Evolutionary conservation across 2,329 filamentous ascomycete genomes (phyloP), one percentile per base, ranked within the genome.

Genomic region (Alternaria angustiovoidea): DNA sequence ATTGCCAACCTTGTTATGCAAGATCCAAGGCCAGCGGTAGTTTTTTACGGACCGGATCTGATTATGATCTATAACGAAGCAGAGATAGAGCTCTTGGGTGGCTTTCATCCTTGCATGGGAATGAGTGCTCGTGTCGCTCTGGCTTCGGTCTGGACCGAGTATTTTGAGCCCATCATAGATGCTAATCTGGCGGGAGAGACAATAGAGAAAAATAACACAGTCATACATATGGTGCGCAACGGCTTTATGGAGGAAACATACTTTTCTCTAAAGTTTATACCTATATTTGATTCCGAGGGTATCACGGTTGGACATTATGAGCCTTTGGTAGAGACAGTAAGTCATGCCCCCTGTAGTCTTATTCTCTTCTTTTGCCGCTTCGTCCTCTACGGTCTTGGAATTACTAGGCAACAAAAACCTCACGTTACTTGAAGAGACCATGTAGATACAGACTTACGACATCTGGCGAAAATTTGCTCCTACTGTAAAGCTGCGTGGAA

Each of bases 1-100:
- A 89, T 93, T 86, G 88, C 90, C 42, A 94, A 93, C 73, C 79
- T 94, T 51, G 86, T 94, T 62, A 92, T 94, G 90, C 66, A 66
- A 14, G 69, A 74, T 42, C 61, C 66, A 42, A 58, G 67, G 3
- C 89, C 89, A 1, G 86, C 88, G 2, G 88, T 89, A 3, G 85
- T 93, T 78, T 70, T 88, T 86, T 32, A 84, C 69, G 79, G 79
- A 1, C 61, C 74, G 9, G 70, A 77, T 18, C 69, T 77, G 26
- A 74, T 72, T 11, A 75, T 78, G 63, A 65, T 80, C 20, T 80
- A 80, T 59, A 81, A 81, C 47, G 76, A 78, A 54, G 61, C 70
- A 1, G 78, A 79, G 30, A 69, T 75, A 4, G 63, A 74, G 18
- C 62, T 76, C 12, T 62, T 75, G 18, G 73, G 71, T 3, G 58